These are phyloP conservation scores for Phytophthora chlamydospora DNA, from an alignment of 352 stramenopile genomes.

Conservation along the genomic window DNA sequence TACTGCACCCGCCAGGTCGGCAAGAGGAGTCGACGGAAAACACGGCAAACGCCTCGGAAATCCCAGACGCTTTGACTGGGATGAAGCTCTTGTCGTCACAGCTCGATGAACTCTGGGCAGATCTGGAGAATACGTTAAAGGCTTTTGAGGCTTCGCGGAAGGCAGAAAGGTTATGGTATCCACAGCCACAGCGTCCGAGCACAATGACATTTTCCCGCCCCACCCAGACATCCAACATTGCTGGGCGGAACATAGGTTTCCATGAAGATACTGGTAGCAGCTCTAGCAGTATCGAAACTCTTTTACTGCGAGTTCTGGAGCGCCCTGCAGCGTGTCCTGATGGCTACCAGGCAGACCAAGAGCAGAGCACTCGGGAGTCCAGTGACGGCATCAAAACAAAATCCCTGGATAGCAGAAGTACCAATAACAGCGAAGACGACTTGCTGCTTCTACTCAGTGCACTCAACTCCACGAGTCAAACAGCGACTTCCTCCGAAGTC, in stretches of 20 bases:
- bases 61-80: constrained; percentile 34
- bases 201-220: not conserved
- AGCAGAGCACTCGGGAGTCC: constrained; percentile 18
- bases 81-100: constrained; percentile 50
- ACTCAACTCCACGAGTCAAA: constrained; percentile 15
- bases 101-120: constrained; percentile 40
- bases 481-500: not conserved
- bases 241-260: not conserved
- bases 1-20: not conserved
- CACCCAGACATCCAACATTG: not conserved
- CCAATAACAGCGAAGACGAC: constrained; percentile 23
- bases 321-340: constrained; percentile 9
- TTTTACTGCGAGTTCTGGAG: constrained; percentile 31
- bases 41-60: not conserved
- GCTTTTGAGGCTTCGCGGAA: not conserved
- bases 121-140: constrained; percentile 24
- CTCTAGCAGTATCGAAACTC: constrained; percentile 41
- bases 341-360: constrained; percentile 27
- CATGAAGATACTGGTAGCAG: constrained; percentile 22
- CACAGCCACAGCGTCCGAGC: constrained; percentile 1
- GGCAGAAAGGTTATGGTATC: constrained; percentile 16
- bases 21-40: not conserved
- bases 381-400: constrained; percentile 7
- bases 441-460: constrained; percentile 23
- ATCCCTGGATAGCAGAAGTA: constrained; percentile 16